Base-by-base conservation (phyloP, 805 yeast genomes). In the Yamadazyma paraphyllophila region DNA sequence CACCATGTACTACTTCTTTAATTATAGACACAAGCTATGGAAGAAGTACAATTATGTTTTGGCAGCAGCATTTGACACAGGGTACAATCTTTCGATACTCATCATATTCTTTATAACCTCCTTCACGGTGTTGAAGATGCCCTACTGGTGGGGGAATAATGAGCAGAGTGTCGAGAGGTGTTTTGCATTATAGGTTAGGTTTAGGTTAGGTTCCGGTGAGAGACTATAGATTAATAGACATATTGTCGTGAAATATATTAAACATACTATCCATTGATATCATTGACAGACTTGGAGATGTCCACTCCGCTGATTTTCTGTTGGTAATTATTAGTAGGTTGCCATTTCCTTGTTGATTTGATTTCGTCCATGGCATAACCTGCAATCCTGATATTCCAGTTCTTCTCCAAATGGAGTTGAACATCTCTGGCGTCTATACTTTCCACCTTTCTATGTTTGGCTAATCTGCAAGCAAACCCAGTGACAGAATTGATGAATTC, bases 351-450 rank as follows among this genome's bases (percentile, higher is more conserved):
- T 14, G 85, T 80, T 58, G 81, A 77, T 57, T 97, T 75, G 36
- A 92, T 84, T 57, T 91, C 98, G 66, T 92, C 99, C 52, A 89
- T 82, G 9, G 95, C 80, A 64, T 82, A 89, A 2, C 99, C 99
- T 0, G 99, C 97, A 20, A 94, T 80, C 55, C 95, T 81, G 46
- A 92, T 88, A 63, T 91, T 91, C 97, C 97, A 92, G 63, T 42
- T 42, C 33, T 42, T 42, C 57, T 90, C 96, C 56, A 94, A 72
- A 63, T 94, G 97, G 46, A 94, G 66, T 63, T 94, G 98, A 42
- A 95, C 79, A 62, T 94, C 99, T 55, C 82, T 82, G 12, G 87
- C 88, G 53, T 92, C 98, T 20, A 94, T 71, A 31, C 85, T 79
- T 49, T 92, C 96, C 6, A 88, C 81, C 59, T 88, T 89, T 55